Conservation (phyloP, 2,329 filamentous ascomycete genomes). For the Amylocarpus encephaloides region DNA sequence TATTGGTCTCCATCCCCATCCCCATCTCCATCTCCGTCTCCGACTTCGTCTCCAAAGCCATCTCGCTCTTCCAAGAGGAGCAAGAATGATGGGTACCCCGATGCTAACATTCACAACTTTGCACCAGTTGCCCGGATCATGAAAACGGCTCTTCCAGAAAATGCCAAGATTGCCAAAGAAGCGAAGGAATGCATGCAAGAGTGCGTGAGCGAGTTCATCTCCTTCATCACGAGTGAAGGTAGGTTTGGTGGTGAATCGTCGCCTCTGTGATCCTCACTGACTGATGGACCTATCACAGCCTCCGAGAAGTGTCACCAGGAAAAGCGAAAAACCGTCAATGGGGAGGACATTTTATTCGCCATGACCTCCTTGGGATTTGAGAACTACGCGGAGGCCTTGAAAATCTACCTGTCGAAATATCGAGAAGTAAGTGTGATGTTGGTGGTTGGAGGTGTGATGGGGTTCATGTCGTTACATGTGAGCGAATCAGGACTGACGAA, state of each 20-base stretch:
- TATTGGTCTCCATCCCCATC: slow-evolving; percentile 32
- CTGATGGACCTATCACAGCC: slow-evolving; percentile 48
- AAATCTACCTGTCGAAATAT: slow-evolving; percentile 97
- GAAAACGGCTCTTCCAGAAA: slow-evolving; percentile 95
- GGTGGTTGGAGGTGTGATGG: slow-evolving; percentile 4
- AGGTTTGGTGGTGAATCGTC: slow-evolving; percentile 33
- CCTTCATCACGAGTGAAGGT: slow-evolving; percentile 99
- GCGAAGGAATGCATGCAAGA: slow-evolving; percentile 99
- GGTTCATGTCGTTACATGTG: slow-evolving; percentile 3
- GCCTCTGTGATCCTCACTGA: slow-evolving; percentile 7
- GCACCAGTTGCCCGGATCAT: slow-evolving; percentile 97
- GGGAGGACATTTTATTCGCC: slow-evolving; percentile 95
- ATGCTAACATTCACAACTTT: slow-evolving; percentile 94
- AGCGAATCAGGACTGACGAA: slow-evolving; percentile 28
- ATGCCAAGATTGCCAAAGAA: slow-evolving; percentile 98
- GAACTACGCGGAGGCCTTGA: slow-evolving; percentile 95
- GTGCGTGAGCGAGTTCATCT: slow-evolving; percentile 99
- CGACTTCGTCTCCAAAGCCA: slow-evolving; percentile 39
- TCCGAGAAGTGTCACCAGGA: slow-evolving; percentile 99
- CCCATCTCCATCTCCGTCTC: slow-evolving; percentile 32
- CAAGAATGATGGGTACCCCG: slow-evolving; percentile 37
- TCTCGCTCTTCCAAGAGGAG: slow-evolving; percentile 39
- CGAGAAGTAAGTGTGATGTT: slow-evolving; percentile 69
- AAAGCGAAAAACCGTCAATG: slow-evolving; percentile 98
- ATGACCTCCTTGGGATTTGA: slow-evolving; percentile 99